A percentile compares a stretch with the other conserved stretches of the same genome.
phyloP scores from a whole-genome alignment of 768 basidiomycete species.

The Trametes cubensis region DNA sequence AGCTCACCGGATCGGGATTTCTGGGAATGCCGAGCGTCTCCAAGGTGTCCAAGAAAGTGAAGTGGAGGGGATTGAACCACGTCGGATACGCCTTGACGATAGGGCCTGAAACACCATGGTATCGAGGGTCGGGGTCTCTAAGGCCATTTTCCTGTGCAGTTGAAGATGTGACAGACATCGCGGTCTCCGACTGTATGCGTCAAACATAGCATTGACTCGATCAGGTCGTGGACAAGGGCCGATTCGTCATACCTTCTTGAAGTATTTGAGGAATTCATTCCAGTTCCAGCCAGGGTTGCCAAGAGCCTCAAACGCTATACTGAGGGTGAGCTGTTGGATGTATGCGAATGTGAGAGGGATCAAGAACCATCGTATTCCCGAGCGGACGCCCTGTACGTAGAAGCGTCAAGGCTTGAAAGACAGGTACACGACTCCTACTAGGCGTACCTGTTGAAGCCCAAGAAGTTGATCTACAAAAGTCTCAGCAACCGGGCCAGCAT shows the following conservation, averaged over 20 bases:
- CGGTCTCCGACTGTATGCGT: background rate
- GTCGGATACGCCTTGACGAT: constrained; percentile 19
- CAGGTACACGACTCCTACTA: background rate
- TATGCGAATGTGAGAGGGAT: too few relatives aligned
- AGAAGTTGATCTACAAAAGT: constrained; percentile 41
- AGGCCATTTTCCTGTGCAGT: background rate
- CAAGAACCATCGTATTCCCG: constrained; percentile 32
- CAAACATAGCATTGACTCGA: background rate
- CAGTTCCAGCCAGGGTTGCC: constrained; percentile 61
- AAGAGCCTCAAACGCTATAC: constrained; percentile 30
- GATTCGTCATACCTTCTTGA: constrained; percentile 29
- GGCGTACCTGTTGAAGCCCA: constrained; percentile 29
- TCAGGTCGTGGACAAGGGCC: background rate
- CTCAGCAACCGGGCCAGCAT: constrained; percentile 35
- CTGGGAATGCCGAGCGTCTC: constrained; percentile 15
- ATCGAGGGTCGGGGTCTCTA: background rate
- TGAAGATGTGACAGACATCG: background rate
- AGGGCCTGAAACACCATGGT: constrained; percentile 13
- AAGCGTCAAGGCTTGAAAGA: background rate
- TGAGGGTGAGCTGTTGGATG: background rate
- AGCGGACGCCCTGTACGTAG: constrained; percentile 19
- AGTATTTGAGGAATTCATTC: constrained; percentile 44
- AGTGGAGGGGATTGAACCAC: constrained; percentile 5
- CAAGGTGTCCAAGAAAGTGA: constrained; percentile 13
- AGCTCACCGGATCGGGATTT: constrained; percentile 16